Evolutionary conservation across 2,329 filamentous ascomycete species (phyloP), one percentile per base, ranked within the genome.

Genomic region (Calonectria pseudoturangicola): DNA sequence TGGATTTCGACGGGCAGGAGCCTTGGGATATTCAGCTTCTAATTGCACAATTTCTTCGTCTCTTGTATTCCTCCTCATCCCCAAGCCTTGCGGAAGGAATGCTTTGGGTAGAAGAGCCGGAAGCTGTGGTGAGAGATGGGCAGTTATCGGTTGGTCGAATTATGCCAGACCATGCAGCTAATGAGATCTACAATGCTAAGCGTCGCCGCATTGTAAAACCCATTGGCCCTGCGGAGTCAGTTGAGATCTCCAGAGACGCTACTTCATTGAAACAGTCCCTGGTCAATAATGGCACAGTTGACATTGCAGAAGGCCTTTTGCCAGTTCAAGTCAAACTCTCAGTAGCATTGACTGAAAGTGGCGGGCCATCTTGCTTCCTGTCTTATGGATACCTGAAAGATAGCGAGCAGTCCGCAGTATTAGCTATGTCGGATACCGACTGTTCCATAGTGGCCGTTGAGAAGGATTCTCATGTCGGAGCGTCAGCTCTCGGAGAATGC

Each of bases 41-140:
- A 1, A 21, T 39, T 12, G 28, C 16, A 2, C 21, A 39, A 3
- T 39, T 60, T 9, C 33, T 60, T 10, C 30, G 54, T 25, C 36
- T 60, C 12, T 1, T 60, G 2, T 33, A 33, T 33, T 39, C 39
- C 27, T 2, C 30, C 8, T 25, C 33, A 1, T 41, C 54, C n/a
- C 33, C 12, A 9, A 8, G 18, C 10, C 6, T 15, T 2, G 41
- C 54, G 1, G 21, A 39, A 7, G 36, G 12, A 0, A 39, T 60
- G n/a, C 54, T 60, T 9, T 41, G 54, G 54, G 30, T 10, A 2
- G 36, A 39, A 9, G 54, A 60, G 54, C 54, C 54, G 21, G 54
- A 60, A 16, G 5, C 15, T 12, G 36, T 41, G 3, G 10, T 60
- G n/a, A 41, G 8, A 4, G 33, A 60, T 15, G 3, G 12, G 7